Base-by-base conservation (phyloP, 139 green algal species). In the Micractinium conductrix region DNA sequence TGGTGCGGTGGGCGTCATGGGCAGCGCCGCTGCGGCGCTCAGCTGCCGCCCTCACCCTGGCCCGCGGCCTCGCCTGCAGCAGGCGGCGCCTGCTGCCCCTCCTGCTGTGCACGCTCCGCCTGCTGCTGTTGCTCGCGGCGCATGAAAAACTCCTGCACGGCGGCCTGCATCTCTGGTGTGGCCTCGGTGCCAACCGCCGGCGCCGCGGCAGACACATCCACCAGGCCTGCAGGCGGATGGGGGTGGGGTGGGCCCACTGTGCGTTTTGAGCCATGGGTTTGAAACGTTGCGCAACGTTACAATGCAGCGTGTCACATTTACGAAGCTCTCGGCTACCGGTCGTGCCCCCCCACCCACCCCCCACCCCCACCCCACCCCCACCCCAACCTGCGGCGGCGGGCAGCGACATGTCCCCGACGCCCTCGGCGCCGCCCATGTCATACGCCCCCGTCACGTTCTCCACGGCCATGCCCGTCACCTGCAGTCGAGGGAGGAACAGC, bases 381-480 rank as follows among this genome's bases (percentile, higher is more conserved):
- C n/a, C n/a, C n/a, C n/a, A n/a, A 33, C 33, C 35, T 28, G 35
- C 42, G 28, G 28, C n/a, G 5, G n/a, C 78, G 17, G 44, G 38
- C 44, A 48, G 30, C 33, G 58, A 2, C 26, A 44, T 28, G 50
- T 22, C n/a, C 33, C 14, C 35, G 0, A 1, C 80, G 28, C 28
- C 70, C 28, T 9, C 62, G 44, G 37, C 55, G 19, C 44, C 81
- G 24, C 43, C 58, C 19, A 87, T 84, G 16, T 75, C n/a, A 19
- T 87, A 87, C 16, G 33, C 69, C 0, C 17, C 6, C 0, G 84
- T 87, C 22, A 85, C 55, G 33, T 67, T 53, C 30, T 53, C 60
- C 1, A 42, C 28, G 0, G 68, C 84, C 62, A 78, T 87, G 42
- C 76, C 76, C 4, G 76, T 82, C 26, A 82, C 76, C 75, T 82